Base-by-base conservation (phyloP, 2,329 filamentous ascomycete genomes). In the Fusarium sublunatum region DNA sequence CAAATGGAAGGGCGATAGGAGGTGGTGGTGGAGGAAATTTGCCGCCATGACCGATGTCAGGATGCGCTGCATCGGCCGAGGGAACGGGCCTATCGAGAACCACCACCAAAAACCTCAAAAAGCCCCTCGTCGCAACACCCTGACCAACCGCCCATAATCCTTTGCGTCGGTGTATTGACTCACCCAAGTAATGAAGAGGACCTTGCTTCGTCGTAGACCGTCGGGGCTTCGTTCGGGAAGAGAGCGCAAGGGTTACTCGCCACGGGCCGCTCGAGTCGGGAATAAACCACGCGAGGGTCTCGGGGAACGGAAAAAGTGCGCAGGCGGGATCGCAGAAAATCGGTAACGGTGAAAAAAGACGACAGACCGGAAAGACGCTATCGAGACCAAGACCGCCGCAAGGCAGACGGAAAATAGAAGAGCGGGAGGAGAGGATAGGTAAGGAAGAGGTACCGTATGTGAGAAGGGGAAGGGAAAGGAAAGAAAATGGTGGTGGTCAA, bases 211-310 rank as follows among this genome's bases (percentile, higher is more conserved):
- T 62, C 46, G 58, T 58, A 50, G 48, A 61, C 53, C 47, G 60
- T 38, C 61, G 50, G 28, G 48, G 46, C 58, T 56, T 71, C 58
- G 65, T 64, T 58, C 47, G 40, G 51, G 36, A 47, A 64, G 48
- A 56, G 50, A 58, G 62, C 66, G 68, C 62, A 68, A 56, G 60
- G 60, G 46, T 61, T 58, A 41, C 40, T 64, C 43, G 59, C 56
- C 62, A 59, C 69, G 53, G 57, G 58, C 58, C 58, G 65, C 66
- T 59, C 51, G 55, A 60, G 58, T 69, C 61, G 67, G 64, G 53
- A 68, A 64, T 61, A 59, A 63, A 70, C 68, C 69, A 69, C 67
- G 60, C 61, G 61, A 69, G 64, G 52, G 49, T 68, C 48, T 71
- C 67, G 67, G 64, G 64, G 53, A 57, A 67, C 69, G 69, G 61